Percentiles rank a stretch among this genome's conserved stretches.
These are phyloP conservation scores for Trichaptum fuscoviolaceum DNA, from an alignment of 768 basidiomycete species.

Conservation along the genomic window DNA sequence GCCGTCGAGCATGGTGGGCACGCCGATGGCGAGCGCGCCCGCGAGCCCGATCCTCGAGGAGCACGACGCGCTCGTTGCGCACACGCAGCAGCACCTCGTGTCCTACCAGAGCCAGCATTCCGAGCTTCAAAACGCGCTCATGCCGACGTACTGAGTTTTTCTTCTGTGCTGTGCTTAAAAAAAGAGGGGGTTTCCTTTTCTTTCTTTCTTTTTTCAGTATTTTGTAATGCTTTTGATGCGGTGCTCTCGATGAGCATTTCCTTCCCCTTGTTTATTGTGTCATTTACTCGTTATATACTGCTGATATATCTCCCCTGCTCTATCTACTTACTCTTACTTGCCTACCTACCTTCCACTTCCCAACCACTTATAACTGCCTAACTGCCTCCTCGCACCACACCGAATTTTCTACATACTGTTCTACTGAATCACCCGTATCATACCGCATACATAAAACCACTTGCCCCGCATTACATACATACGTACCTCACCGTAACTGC, in stretches of 20 bases:
- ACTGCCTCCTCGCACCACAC: not conserved
- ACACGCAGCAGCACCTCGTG: not conserved
- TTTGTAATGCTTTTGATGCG: not conserved
- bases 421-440: not conserved
- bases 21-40: not conserved
- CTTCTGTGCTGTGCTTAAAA: conserved; percentile 16
- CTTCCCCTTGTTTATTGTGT: conserved; percentile 1
- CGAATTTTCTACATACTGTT: not conserved
- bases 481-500: not conserved
- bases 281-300: not conserved
- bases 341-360: not conserved
- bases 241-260: not conserved
- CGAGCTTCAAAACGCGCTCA: not conserved
- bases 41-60: not conserved
- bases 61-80: not conserved
- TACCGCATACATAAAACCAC: not conserved
- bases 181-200: conserved; percentile 17
- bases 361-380: not conserved
- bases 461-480: not conserved
- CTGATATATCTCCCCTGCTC: not conserved
- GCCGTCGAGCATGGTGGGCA: not conserved
- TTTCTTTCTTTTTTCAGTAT: conserved; percentile 13
- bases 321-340: not conserved
- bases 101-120: not conserved
- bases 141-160: conserved; percentile 9